phyloP scores from a whole-genome alignment of 495 filamentous ascomycete genomes.

The Penicillium subrubescens region DNA sequence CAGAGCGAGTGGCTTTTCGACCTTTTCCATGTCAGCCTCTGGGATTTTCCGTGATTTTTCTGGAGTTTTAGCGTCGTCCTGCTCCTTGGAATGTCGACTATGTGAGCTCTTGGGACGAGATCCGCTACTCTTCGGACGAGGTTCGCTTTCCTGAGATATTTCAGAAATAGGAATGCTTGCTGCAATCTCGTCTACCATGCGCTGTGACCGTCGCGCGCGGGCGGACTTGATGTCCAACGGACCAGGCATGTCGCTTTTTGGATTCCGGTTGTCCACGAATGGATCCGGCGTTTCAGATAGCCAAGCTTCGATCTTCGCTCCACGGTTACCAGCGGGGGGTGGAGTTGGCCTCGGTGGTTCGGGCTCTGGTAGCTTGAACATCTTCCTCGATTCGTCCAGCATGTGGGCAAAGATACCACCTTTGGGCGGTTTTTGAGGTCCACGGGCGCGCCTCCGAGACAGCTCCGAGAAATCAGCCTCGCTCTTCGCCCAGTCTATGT shows the following conservation, averaged over 20 bases:
- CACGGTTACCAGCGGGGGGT: conserved; percentile 33
- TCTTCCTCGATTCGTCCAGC: conserved; percentile 53
- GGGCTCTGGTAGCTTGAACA: conserved; percentile 57
- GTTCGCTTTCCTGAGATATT: conserved; percentile 25
- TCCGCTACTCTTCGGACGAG: conserved; percentile 32
- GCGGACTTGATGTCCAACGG: conserved; percentile 45
- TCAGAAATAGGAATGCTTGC: conserved; percentile 24
- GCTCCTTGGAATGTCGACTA: conserved; percentile 31
- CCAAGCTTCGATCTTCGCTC: conserved; percentile 74
- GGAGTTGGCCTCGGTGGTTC: conserved; percentile 50
- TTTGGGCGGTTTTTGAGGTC: conserved; percentile 43
- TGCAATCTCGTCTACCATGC: conserved; percentile 23
- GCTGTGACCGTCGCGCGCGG: conserved; percentile 31
- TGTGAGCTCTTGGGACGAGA: conserved; percentile 32
- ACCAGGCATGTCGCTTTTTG: conserved; percentile 46
- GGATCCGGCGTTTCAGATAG: conserved; percentile 72
- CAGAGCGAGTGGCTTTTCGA: conserved; percentile 8
- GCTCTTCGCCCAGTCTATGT: conserved; percentile 45
- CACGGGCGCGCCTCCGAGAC: conserved; percentile 43
- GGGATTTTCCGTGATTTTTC: conserved; percentile 19
- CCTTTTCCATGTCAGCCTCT: conserved; percentile 14
- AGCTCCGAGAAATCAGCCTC: conserved; percentile 51
- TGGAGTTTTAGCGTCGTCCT: conserved; percentile 18
- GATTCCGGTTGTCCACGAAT: conserved; percentile 57
- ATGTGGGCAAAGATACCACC: conserved; percentile 53